Evolutionary conservation across 805 yeast species (phyloP).

Genomic region (Spathaspora boniae): DNA sequence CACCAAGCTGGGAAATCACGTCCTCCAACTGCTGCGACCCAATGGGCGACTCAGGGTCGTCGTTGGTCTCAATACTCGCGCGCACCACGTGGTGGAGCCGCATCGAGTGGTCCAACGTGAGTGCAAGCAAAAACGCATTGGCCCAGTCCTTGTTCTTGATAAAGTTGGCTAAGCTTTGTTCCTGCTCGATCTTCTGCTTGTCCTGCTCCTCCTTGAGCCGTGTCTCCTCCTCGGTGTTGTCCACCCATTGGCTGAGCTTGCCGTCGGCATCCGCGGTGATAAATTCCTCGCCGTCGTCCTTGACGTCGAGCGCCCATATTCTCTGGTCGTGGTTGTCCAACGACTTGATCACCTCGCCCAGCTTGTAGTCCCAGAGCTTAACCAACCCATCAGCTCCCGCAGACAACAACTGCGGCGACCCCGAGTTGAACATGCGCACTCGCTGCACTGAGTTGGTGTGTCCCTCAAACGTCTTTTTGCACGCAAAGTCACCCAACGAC

Average conservation of each 20-base stretch:
- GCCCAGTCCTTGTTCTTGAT: constrained; percentile 77
- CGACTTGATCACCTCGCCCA: constrained; percentile 77
- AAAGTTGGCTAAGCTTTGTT: constrained; percentile 78
- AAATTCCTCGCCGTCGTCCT: constrained; percentile 63
- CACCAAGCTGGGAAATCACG: constrained; percentile 53
- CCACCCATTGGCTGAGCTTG: constrained; percentile 83
- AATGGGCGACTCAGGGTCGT: constrained; percentile 47
- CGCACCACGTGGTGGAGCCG: constrained; percentile 74
- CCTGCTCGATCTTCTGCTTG: constrained; percentile 71
- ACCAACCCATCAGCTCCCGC: constrained; percentile 95
- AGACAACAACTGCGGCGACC: constrained; percentile 62
- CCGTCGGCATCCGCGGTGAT: constrained; percentile 96
- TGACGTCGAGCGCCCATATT: constrained; percentile 82
- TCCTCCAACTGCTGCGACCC: constrained; percentile 62
- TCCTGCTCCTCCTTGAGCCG: constrained; percentile 49
- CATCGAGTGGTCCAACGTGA: constrained; percentile 88
- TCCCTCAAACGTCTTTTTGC: constrained; percentile 85
- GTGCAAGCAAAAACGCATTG: constrained; percentile 81
- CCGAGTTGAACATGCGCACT: constrained; percentile 56
- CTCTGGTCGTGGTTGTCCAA: constrained; percentile 89
- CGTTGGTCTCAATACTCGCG: constrained; percentile 50
- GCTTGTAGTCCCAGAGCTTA: constrained; percentile 78
- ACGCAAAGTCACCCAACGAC: constrained; percentile 75
- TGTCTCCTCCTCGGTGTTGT: constrained; percentile 72
- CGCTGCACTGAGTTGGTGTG: constrained; percentile 91